These are phyloP conservation scores for Zymoseptoria pseudotritici DNA, from an alignment of 2,329 filamentous ascomycete species.

Conservation along the genomic window DNA sequence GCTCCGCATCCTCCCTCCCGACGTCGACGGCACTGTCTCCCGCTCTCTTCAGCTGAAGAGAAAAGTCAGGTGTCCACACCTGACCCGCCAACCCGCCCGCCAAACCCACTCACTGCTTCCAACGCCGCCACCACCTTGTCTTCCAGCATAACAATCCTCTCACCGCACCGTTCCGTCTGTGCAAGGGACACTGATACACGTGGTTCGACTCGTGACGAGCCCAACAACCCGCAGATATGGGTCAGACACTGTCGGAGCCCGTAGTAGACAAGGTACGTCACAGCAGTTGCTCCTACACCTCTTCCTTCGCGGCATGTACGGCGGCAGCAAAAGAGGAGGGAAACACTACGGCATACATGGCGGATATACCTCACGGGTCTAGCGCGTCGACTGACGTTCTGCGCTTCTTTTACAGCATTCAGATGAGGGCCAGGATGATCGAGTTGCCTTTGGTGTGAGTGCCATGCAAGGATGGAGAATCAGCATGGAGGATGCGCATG, in stretches of 20 bases:
- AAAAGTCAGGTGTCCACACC: neutral
- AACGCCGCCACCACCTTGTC: neutral
- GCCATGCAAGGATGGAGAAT: conserved; percentile 99
- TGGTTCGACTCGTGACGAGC: neutral
- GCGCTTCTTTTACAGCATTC: conserved; percentile 56
- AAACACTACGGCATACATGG: neutral
- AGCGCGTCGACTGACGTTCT: conserved; percentile 1
- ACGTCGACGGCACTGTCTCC: neutral
- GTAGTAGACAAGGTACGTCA: conserved; percentile 92
- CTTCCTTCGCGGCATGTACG: neutral
- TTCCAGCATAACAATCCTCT: neutral
- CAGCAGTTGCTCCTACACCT: conserved; percentile 10
- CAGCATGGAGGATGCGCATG: conserved; percentile 98
- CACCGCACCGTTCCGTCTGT: neutral
- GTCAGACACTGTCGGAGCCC: conserved; percentile 98
- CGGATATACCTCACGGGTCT: neutral
- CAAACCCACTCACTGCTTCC: neutral
- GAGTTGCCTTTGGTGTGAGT: conserved; percentile 86
- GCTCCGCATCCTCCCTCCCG: neutral
- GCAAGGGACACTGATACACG: neutral
- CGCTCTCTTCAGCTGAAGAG: neutral
- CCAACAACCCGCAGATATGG: conserved; percentile 56
- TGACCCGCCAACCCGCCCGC: neutral
- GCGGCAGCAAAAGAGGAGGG: neutral
- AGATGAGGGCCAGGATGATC: conserved; percentile 83